Evolutionary conservation across 164 flowering plant genomes (phyloP).

Genomic region (Tetrastigma voinierianum): DNA sequence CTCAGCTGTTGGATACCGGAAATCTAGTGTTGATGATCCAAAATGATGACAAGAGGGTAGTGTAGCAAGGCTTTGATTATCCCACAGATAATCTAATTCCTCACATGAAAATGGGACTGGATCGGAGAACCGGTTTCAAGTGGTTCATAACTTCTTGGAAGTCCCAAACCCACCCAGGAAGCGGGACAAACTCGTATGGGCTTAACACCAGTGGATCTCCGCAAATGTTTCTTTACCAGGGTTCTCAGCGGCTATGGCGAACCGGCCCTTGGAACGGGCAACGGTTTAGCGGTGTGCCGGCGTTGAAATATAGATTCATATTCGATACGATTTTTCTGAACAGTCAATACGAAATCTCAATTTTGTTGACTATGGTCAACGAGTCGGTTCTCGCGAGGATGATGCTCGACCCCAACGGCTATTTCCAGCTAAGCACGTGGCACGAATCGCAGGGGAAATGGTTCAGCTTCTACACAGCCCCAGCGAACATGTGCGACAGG

Average conservation of each 20-base stretch:
- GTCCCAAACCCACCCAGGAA: conserved; percentile 32
- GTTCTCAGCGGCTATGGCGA: conserved; percentile 18
- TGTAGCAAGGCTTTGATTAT: conserved; percentile 58
- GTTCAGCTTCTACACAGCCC: conserved; percentile 16
- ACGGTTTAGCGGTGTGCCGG: conserved; percentile 30
- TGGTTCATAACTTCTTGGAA: conserved; percentile 46
- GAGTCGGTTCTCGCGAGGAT: conserved; percentile 11
- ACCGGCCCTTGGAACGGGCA: conserved; percentile 47
- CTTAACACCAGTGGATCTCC: conserved; percentile 30
- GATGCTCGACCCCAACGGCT: conserved; percentile 14
- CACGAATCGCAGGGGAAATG: conserved; percentile 5
- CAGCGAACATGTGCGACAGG: conserved; percentile 26
- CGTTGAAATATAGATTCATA: conserved; percentile 5
- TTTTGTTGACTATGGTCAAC: background rate
- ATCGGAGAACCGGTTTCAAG: conserved; percentile 28
- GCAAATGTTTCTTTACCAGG: conserved; percentile 24
- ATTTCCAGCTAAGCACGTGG: conserved; percentile 18
- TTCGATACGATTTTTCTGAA: conserved; percentile 17
- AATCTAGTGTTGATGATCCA: conserved; percentile 33
- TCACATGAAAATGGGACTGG: conserved; percentile 31
- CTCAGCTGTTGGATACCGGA: conserved; percentile 38
- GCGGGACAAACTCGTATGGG: conserved; percentile 26
- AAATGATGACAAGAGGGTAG: background rate
- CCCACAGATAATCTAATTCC: conserved; percentile 37
- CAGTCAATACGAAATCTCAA: conserved; percentile 12